Conservation (phyloP, 2,329 filamentous ascomycete species). For the Fusarium newnesense region DNA sequence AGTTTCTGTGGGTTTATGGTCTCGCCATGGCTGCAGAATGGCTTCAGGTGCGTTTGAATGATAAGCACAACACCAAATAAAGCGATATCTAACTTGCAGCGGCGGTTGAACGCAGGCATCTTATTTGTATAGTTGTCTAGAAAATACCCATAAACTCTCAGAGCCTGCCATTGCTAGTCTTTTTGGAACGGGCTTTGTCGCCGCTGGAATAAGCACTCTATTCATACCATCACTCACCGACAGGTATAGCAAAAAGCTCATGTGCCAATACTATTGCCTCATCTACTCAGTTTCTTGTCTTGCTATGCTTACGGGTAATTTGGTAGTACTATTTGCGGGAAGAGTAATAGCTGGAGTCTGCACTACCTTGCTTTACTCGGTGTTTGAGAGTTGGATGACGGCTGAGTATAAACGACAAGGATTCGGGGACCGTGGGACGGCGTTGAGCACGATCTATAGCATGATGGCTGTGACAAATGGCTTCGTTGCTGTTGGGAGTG, state of each 20-base stretch:
- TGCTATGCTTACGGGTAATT: fast-evolving
- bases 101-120: fast-evolving
- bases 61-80: fast-evolving
- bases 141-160: neutral
- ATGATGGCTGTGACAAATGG: neutral
- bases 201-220: neutral
- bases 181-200: neutral
- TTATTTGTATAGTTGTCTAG: neutral
- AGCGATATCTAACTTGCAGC: fast-evolving
- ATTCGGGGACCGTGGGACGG: neutral
- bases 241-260: neutral
- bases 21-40: neutral
- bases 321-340: fast-evolving
- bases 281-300: neutral
- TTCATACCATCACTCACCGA: neutral
- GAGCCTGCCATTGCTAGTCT: neutral
- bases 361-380: neutral
- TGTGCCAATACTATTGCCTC: neutral
- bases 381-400: neutral
- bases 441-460: neutral
- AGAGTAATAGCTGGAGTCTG: neutral
- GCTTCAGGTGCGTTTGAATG: neutral
- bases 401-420: neutral
- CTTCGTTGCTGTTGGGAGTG: neutral
- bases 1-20: neutral